phyloP scores from a whole-genome alignment of 305 asterid genomes.

The Fraxinus ornus region DNA sequence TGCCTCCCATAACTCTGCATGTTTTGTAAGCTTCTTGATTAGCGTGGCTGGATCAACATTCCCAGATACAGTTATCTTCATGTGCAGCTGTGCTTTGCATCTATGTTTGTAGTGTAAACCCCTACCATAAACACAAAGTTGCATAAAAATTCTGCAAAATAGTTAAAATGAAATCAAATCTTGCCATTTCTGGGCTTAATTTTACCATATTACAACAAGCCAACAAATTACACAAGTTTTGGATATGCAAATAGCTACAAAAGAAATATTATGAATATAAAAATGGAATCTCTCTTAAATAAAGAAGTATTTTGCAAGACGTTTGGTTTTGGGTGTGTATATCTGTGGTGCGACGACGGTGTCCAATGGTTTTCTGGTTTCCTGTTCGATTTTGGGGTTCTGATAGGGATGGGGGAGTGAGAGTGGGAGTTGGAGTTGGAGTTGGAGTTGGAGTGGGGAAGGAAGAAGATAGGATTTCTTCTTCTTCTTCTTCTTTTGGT shows the following conservation, averaged over 20 bases:
- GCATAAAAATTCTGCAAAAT: neutral
- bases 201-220: neutral
- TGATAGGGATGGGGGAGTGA: too few relatives aligned
- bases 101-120: constrained; percentile 67
- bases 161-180: neutral
- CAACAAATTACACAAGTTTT: neutral
- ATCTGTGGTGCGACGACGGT: too few relatives aligned
- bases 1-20: constrained; percentile 85
- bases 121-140: constrained; percentile 35
- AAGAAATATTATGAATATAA: too few relatives aligned
- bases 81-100: constrained; percentile 72
- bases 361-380: too few relatives aligned
- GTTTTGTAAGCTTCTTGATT: constrained; percentile 70
- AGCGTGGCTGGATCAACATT: constrained; percentile 66
- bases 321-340: too few relatives aligned
- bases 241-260: neutral
- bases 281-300: neutral
- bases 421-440: too few relatives aligned
- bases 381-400: too few relatives aligned
- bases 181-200: neutral
- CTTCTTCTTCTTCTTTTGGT: too few relatives aligned
- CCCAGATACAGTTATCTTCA: constrained; percentile 76
- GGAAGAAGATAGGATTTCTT: too few relatives aligned
- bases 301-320: too few relatives aligned
- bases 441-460: too few relatives aligned